A percentile compares a stretch with the other conserved stretches of the same genome.
Evolutionary conservation across 495 filamentous ascomycete species (phyloP).

Genomic region (Penicillium steckii): DNA sequence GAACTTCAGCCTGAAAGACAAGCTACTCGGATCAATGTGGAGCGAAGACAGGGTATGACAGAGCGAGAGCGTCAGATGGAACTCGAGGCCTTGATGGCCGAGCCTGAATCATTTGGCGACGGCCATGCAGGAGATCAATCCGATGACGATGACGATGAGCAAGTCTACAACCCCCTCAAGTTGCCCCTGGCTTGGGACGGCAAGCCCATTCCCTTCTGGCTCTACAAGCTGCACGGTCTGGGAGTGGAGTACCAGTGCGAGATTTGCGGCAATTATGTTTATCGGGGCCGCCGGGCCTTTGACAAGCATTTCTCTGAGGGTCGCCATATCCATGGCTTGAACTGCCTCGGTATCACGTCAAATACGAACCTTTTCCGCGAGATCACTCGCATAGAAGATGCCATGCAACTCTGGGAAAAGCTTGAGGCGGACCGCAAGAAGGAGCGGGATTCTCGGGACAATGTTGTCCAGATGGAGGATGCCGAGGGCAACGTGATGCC

Average conservation of each 20-base stretch:
- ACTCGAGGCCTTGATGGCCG: conserved; percentile 77
- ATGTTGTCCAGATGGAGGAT: conserved; percentile 97
- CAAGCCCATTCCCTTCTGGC: conserved; percentile 98
- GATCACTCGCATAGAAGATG: conserved; percentile 89
- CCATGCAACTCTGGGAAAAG: conserved; percentile 87
- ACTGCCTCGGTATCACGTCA: conserved; percentile 83
- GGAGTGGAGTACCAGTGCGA: conserved; percentile 95
- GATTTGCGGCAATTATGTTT: conserved; percentile 96
- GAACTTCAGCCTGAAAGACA: conserved; percentile 75
- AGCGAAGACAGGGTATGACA: conserved; percentile 93
- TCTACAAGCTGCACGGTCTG: conserved; percentile 94
- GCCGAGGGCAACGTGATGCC: conserved; percentile 98
- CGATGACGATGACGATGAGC: conserved; percentile 71
- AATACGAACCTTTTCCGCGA: conserved; percentile 91
- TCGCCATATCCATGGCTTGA: conserved; percentile 86
- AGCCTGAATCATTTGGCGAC: conserved; percentile 46
- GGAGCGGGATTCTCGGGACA: conserved; percentile 69
- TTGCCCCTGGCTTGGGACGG: conserved; percentile 96
- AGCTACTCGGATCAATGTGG: conserved; percentile 88
- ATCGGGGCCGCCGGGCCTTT: conserved; percentile 92
- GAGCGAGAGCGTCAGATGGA: conserved; percentile 92
- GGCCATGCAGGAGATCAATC: conserved; percentile 58
- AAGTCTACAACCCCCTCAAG: conserved; percentile 95
- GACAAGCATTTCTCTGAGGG: conserved; percentile 98
- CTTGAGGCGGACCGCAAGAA: conserved; percentile 83